A percentile compares a stretch with the other conserved stretches of the same genome.
Conservation (phyloP, 2,329 filamentous ascomycete species). For the Alternaria ethzedia region DNA sequence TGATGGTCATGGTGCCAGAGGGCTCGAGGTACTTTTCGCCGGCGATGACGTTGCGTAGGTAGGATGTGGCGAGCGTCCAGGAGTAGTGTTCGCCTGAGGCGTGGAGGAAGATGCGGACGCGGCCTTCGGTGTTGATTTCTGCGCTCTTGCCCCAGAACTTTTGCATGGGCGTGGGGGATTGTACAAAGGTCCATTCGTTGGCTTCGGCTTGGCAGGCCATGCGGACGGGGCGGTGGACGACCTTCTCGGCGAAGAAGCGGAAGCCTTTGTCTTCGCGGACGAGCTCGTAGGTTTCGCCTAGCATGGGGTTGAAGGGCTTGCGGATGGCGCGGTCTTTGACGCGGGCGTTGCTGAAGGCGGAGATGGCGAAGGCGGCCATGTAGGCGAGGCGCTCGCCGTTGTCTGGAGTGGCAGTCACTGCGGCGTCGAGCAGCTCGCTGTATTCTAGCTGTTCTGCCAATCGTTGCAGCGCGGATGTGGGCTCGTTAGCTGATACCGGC, state of each 20-base stretch:
- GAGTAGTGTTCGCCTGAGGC: constrained; percentile 81
- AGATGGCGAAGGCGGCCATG: constrained; percentile 89
- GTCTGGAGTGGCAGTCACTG: constrained; percentile 58
- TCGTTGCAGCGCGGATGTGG: constrained; percentile 84
- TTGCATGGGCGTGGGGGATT: constrained; percentile 86
- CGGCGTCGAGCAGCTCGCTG: constrained; percentile 77
- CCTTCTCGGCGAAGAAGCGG: constrained; percentile 92
- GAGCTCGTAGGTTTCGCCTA: constrained; percentile 94
- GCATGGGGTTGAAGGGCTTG: constrained; percentile 96
- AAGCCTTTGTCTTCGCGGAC: constrained; percentile 87
- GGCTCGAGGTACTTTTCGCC: constrained; percentile 98
- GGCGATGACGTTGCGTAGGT: constrained; percentile 93
- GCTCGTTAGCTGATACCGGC: constrained; percentile 96
- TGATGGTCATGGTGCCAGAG: constrained; percentile 84
- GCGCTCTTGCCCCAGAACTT: constrained; percentile 99
- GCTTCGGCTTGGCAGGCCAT: constrained; percentile 94
- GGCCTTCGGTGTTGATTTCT: constrained; percentile 91
- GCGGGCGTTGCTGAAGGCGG: constrained; percentile 79
- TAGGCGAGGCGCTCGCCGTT: constrained; percentile 78
- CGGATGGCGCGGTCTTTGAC: constrained; percentile 90
- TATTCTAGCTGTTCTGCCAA: constrained; percentile 93
- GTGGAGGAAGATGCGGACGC: constrained; percentile 78
- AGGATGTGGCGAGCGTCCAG: constrained; percentile 87
- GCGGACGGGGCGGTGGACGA: constrained; percentile 88
- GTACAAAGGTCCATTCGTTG: constrained; percentile 81